A percentile compares a stretch with the other conserved stretches of the same genome.
phyloP scores from a whole-genome alignment of 306 rosid species.

The Glycyrrhiza uralensis region DNA sequence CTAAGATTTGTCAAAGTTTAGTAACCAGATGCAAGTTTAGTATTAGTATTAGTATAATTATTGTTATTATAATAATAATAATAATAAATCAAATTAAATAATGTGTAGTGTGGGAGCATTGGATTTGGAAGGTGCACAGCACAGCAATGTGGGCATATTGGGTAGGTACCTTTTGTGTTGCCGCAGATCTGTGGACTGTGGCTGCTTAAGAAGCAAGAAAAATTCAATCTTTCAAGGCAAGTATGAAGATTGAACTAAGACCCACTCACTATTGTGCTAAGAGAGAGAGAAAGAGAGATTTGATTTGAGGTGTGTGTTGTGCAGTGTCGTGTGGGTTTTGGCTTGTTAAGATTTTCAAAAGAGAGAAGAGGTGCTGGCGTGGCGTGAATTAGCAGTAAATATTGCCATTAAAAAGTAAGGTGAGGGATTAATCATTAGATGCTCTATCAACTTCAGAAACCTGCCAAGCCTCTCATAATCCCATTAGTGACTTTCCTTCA shows the following conservation, averaged over 20 bases:
- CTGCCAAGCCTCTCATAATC: not conserved
- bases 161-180: constrained; percentile 22
- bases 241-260: constrained; percentile 34
- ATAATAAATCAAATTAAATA: not conserved
- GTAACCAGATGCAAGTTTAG: not conserved
- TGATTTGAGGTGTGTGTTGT: constrained; percentile 13
- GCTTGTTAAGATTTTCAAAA: constrained; percentile 10
- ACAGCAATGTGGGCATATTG: no score
- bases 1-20: constrained; percentile 30
- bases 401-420: constrained; percentile 34
- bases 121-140: no score
- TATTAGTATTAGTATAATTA: not conserved
- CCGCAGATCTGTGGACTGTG: constrained; percentile 33
- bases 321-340: not conserved
- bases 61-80: not conserved
- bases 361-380: constrained; percentile 19
- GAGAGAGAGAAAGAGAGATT: not conserved
- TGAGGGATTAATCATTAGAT: constrained; percentile 39
- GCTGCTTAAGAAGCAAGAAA: constrained; percentile 45
- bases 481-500: constrained; percentile 6
- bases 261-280: constrained; percentile 13
- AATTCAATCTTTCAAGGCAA: constrained; percentile 36
- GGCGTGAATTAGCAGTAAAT: constrained; percentile 38
- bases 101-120: not conserved
- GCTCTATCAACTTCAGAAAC: constrained; percentile 37